A percentile compares a stretch with the other conserved stretches of the same genome.
Conservation (phyloP, 1,284 basidiomycete genomes). For the Kwoniella shivajii region DNA sequence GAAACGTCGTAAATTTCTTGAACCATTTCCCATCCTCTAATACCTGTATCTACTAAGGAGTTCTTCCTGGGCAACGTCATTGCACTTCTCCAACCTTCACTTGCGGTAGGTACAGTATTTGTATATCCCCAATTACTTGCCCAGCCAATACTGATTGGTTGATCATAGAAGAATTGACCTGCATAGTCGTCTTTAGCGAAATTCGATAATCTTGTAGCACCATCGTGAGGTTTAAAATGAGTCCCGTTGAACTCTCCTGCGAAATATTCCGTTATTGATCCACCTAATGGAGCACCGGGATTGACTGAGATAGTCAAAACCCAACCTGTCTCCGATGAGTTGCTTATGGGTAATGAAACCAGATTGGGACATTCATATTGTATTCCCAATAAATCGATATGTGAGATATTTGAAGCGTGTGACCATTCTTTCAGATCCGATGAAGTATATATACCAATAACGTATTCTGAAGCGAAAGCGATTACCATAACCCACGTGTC, state of each 20-base stretch:
- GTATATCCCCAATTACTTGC: slow-evolving; percentile 56
- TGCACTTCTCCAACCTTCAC: slow-evolving; percentile 49
- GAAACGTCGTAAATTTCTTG: slow-evolving; percentile 42
- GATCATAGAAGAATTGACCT: slow-evolving; percentile 48
- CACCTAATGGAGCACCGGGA: slow-evolving; percentile 49
- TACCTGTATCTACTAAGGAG: slow-evolving; percentile 39
- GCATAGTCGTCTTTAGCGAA: slow-evolving; percentile 56
- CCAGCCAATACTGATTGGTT: slow-evolving; percentile 50
- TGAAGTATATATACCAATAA: slow-evolving; percentile 53
- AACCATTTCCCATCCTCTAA: slow-evolving; percentile 46
- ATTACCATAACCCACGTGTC: slow-evolving; percentile 55
- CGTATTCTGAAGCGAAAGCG: slow-evolving; percentile 48
- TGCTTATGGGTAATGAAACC: slow-evolving; percentile 46
- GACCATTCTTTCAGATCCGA: slow-evolving; percentile 53
- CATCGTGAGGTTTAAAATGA: slow-evolving; percentile 49
- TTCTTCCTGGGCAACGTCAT: slow-evolving; percentile 46
- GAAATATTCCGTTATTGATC: slow-evolving; percentile 52
- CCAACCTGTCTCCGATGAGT: slow-evolving; percentile 27
- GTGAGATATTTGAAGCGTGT: slow-evolving; percentile 47
- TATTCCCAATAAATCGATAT: slow-evolving; percentile 43
- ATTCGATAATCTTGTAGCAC: slow-evolving; percentile 43
- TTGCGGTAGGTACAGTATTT: slow-evolving; percentile 47
- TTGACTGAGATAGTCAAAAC: slow-evolving; percentile 41
- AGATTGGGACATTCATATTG: slow-evolving; percentile 55
- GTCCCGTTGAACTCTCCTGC: slow-evolving; percentile 53